Evolutionary conservation across 495 filamentous ascomycete genomes (phyloP), one percentile per base, ranked within the genome.

Genomic region (Hypoxylon trugodes): DNA sequence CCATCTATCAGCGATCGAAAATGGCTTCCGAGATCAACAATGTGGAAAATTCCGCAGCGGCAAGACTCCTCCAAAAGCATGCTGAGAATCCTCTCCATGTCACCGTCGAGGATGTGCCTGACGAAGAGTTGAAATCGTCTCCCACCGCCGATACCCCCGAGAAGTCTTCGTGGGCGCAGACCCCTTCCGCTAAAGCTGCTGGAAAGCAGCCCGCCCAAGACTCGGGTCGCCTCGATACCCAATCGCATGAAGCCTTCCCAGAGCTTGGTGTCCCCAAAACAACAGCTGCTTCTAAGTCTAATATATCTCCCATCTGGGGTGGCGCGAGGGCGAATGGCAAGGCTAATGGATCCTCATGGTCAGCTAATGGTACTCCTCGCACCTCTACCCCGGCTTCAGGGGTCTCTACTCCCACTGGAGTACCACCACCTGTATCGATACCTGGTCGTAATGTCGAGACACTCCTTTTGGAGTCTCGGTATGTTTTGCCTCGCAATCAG

Each of bases 161-260:
- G 30, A 73, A 73, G 36, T 52, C 82, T 30, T 70, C 70, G 13
- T 75, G 76, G 77, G 66, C 58, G 25, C 77, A 75, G 24, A 61
- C 77, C 16, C 63, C 81, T 59, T 81, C 85, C 19, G 71, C 83
- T 42, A 89, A 87, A 71, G 81, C 83, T 6, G 83, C 83, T 30
- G 86, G 83, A 36, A 90, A 90, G 76, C 86, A 86, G 64, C 86
- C 81, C 69, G 76, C 74, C 57, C 70, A 78, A 40, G 74, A 79
- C 50, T 79, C 82, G 41, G 59, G 78, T 8, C 71, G 77, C 37
- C 71, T 96, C 40, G 90, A 98, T 74, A 89, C 91, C 6, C 81
- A 88, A 62, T 97, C 93, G 3, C 90, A 93, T 69, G 94, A 97
- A 74, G 78, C 88, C 35, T 98, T 98, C 78, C 95, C 95, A 15